Evolutionary conservation across 192 early-diverging fungal species (phyloP).

Genomic region (Diversispora epigaea): DNA sequence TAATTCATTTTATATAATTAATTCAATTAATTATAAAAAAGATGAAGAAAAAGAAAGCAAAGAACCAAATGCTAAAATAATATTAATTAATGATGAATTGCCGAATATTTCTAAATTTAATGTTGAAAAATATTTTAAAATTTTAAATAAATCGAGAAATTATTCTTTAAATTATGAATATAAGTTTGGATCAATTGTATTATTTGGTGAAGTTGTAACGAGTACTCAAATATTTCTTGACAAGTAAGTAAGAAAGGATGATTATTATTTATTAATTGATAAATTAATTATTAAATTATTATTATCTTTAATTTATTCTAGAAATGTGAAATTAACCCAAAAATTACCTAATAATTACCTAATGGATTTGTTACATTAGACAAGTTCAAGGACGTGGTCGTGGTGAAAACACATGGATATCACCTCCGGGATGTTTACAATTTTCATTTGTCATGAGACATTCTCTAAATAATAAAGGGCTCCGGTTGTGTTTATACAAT

Average conservation of each 20-base stretch:
- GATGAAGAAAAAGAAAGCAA: too few species aligned
- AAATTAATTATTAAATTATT: background rate
- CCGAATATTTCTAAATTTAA: too few species aligned
- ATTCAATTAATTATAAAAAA: too few species aligned
- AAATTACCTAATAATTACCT: too few species aligned
- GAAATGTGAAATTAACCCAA: slow-evolving; percentile 66
- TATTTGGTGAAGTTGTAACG: slow-evolving; percentile 75
- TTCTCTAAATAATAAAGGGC: slow-evolving; percentile 47
- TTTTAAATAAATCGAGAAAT: slow-evolving; percentile 49
- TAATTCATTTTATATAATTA: too few species aligned
- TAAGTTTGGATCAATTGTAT: slow-evolving; percentile 67
- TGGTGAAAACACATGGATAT: slow-evolving; percentile 95
- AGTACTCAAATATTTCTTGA: slow-evolving; percentile 96
- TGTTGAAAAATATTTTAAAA: slow-evolving; percentile 51
- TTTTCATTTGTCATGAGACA: slow-evolving; percentile 85
- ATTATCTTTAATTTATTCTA: slow-evolving; percentile 11
- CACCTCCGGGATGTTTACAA: slow-evolving; percentile 84
- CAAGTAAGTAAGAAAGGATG: slow-evolving; percentile 51
- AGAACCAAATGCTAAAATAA: too few species aligned
- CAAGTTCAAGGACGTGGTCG: slow-evolving; percentile 90
- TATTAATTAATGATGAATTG: too few species aligned
- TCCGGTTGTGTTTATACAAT: slow-evolving; percentile 91
- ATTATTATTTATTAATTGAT: background rate
- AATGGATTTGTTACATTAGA: slow-evolving; percentile 77
- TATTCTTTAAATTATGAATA: slow-evolving; percentile 34